Conservation (phyloP, 495 filamentous ascomycete genomes). For the Xylaria curta region DNA sequence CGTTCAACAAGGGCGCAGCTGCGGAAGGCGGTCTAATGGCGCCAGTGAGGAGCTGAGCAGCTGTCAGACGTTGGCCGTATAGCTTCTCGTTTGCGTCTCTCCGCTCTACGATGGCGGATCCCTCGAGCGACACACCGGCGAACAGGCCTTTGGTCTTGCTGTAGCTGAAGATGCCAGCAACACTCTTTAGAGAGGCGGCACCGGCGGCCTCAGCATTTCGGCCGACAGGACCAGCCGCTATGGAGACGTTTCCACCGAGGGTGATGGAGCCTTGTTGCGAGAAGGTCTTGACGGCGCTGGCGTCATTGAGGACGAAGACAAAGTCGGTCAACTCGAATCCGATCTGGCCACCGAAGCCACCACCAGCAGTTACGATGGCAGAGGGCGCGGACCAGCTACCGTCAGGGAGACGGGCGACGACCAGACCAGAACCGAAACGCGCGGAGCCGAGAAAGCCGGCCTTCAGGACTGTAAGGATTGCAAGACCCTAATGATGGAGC, state of each 20-base stretch:
- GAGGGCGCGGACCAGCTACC: conserved; percentile 94
- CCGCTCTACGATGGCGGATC: conserved; percentile 86
- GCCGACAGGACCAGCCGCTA: conserved; percentile 92
- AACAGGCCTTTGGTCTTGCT: conserved; percentile 97
- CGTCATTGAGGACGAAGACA: conserved; percentile 97
- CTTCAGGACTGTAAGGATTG: conserved; percentile 93
- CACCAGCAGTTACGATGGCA: conserved; percentile 88
- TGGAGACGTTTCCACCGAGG: conserved; percentile 93
- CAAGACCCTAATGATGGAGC: conserved; percentile 72
- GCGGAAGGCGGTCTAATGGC: conserved; percentile 77
- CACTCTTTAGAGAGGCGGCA: conserved; percentile 86
- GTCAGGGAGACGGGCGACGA: conserved; percentile 90
- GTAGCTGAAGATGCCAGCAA: conserved; percentile 94
- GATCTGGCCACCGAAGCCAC: conserved; percentile 95
- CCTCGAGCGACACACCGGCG: conserved; percentile 93
- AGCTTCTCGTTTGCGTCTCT: conserved; percentile 97
- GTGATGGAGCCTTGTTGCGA: conserved; percentile 90
- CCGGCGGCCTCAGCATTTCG: conserved; percentile 96
- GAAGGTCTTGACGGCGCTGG: conserved; percentile 89
- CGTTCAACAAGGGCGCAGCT: conserved; percentile 80
- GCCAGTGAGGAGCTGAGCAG: conserved; percentile 81
- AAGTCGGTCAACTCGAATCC: conserved; percentile 98
- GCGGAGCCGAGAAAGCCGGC: conserved; percentile 93
- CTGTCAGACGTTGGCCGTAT: conserved; percentile 82
- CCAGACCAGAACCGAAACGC: conserved; percentile 90